These are phyloP conservation scores for Tieghemostelium lacteum DNA, from an alignment of 78 protist genomes.

Conservation along the genomic window DNA sequence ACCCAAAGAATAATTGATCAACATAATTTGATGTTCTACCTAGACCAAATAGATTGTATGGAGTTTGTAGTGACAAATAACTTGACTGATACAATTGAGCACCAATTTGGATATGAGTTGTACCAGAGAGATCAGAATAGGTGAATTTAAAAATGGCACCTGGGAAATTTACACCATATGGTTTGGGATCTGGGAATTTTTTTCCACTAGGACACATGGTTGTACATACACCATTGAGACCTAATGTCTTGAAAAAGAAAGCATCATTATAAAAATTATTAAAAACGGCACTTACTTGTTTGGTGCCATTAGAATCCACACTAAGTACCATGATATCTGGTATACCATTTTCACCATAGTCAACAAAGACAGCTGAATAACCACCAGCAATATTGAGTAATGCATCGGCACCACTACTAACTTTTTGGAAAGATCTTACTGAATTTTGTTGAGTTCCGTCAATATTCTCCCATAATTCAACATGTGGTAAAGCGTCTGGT, in stretches of 20 bases:
- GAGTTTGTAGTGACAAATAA: conserved; percentile 71
- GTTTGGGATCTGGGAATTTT: conserved; percentile 71
- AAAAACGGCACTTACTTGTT: conserved; percentile 19
- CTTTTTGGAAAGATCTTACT: conserved; percentile 32
- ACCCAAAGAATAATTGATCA: conserved; percentile 69
- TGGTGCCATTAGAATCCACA: neutral
- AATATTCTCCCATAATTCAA: conserved; percentile 77
- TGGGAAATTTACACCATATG: conserved; percentile 83
- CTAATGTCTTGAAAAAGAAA: conserved; percentile 80
- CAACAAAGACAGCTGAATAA: conserved; percentile 71
- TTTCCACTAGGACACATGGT: conserved; percentile 74
- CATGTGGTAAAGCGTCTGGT: conserved; percentile 14
- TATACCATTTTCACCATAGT: conserved; percentile 74
- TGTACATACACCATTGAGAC: conserved; percentile 83
- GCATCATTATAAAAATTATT: conserved; percentile 83
- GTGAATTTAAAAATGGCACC: conserved; percentile 80
- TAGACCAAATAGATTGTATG: conserved; percentile 79
- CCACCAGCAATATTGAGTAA: conserved; percentile 16
- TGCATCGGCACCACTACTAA: conserved; percentile 33
- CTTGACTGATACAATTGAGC: conserved; percentile 70
- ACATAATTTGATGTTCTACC: conserved; percentile 81
- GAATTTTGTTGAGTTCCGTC: neutral
- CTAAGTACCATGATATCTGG: conserved; percentile 21
- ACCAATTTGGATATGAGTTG: conserved; percentile 63
- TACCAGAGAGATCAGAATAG: conserved; percentile 62